phyloP scores from a whole-genome alignment of 2,329 filamentous ascomycete species.

The Ceratocystis cubensis region DNA sequence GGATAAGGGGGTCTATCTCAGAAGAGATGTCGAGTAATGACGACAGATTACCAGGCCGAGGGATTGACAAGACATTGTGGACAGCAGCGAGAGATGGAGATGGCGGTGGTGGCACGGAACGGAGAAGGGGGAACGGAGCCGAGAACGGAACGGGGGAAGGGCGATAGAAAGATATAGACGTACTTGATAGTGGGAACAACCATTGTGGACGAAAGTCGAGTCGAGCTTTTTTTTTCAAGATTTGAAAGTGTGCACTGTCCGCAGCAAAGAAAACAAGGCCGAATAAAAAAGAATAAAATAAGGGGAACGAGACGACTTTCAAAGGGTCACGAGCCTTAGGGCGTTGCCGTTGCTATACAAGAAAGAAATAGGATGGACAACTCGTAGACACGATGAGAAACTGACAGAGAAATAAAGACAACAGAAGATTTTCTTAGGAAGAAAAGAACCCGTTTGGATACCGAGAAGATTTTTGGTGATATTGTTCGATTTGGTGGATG shows the following conservation, averaged over 20 bases:
- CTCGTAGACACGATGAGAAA: neutral
- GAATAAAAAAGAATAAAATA: conserved; percentile 5
- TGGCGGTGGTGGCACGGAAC: neutral
- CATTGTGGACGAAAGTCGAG: conserved; percentile 32
- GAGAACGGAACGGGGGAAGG: neutral
- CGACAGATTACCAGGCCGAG: neutral
- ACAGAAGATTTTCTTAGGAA: neutral
- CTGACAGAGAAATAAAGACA: neutral
- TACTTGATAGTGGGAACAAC: conserved; percentile 55
- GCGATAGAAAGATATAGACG: conserved; percentile 25
- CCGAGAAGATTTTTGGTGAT: neutral
- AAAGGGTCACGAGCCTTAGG: neutral
- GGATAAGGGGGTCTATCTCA: neutral
- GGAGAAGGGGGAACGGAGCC: neutral
- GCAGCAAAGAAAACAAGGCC: neutral
- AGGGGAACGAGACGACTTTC: conserved; percentile 1
- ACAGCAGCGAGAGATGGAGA: neutral
- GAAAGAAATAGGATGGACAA: neutral
- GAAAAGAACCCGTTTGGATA: neutral
- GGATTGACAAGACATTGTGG: neutral
- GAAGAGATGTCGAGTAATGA: neutral
- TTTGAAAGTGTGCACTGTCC: neutral
- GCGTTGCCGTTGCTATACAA: neutral
- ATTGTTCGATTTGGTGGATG: neutral
- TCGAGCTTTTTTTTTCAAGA: neutral